phyloP scores from a whole-genome alignment of 2,329 filamentous ascomycete genomes.

The Neofusicoccum cordaticola region DNA sequence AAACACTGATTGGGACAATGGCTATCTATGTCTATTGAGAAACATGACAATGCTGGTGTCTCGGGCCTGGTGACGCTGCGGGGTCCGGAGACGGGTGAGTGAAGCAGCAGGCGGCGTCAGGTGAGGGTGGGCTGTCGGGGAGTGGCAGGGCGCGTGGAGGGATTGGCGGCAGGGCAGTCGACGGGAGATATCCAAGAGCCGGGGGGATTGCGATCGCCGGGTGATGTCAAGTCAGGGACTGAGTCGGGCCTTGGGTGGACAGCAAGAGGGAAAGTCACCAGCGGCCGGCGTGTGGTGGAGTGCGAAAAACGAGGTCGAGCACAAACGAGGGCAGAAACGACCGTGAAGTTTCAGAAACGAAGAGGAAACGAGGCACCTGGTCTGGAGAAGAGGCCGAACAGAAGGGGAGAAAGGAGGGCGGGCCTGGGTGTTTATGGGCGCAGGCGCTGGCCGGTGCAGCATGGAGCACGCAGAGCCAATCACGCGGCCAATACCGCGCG shows the following conservation, averaged over 20 bases:
- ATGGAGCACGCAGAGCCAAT: not conserved
- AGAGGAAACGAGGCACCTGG: not conserved
- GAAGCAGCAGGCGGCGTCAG: not conserved
- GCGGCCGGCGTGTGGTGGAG: conserved; percentile 11
- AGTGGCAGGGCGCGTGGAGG: not conserved
- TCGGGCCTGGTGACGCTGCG: not conserved
- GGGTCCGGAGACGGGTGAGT: not conserved
- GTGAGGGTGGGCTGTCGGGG: conserved; percentile 7
- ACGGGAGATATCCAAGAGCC: not conserved
- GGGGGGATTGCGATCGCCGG: conserved; percentile 4
- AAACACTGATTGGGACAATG: not conserved
- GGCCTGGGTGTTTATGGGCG: conserved; percentile 10
- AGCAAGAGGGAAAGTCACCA: not conserved
- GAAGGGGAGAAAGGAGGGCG: conserved; percentile 11
- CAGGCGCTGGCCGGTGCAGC: conserved; percentile 4
- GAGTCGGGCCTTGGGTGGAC: not conserved
- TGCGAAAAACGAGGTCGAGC: not conserved
- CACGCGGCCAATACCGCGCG: conserved; percentile 4
- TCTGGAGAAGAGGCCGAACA: conserved; percentile 8
- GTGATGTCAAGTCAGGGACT: conserved; percentile 1
- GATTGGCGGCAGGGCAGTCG: not conserved
- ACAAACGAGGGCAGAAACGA: not conserved
- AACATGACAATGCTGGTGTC: conserved; percentile 11
- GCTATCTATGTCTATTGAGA: conserved; percentile 15
- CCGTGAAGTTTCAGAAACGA: conserved; percentile 3